phyloP scores from a whole-genome alignment of 169 alveolate genomes.

The Cryptosporidium viatorum region DNA sequence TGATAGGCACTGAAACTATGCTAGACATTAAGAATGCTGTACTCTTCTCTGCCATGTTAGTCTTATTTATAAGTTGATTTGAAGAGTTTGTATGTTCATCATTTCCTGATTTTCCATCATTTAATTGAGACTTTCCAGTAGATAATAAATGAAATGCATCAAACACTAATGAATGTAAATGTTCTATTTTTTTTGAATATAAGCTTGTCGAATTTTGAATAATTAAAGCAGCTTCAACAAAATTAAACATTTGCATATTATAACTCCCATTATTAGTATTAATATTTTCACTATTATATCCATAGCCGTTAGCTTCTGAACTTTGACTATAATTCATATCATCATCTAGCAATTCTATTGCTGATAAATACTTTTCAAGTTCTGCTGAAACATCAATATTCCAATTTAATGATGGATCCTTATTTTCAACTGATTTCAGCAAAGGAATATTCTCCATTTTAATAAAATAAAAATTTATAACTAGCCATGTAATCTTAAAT shows the following conservation, averaged over 20 bases:
- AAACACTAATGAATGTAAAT: slow-evolving; percentile 55
- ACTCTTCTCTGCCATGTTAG: neutral
- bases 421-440: slow-evolving; percentile 43
- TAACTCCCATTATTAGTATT: slow-evolving; percentile 8
- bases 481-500: neutral
- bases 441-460: slow-evolving; percentile 45
- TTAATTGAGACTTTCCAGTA: slow-evolving; percentile 24
- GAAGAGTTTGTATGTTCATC: neutral
- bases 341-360: slow-evolving; percentile 54
- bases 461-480: neutral
- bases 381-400: slow-evolving; percentile 74
- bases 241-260: slow-evolving; percentile 42
- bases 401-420: slow-evolving; percentile 73
- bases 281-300: neutral
- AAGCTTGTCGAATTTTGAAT: slow-evolving; percentile 67
- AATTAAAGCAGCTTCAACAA: slow-evolving; percentile 70
- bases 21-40: slow-evolving; percentile 46
- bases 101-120: neutral
- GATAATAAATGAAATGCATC: slow-evolving; percentile 55
- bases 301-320: slow-evolving; percentile 16
- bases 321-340: slow-evolving; percentile 52
- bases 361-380: slow-evolving; percentile 63
- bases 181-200: slow-evolving; percentile 67
- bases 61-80: slow-evolving; percentile 5
- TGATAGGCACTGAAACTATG: slow-evolving; percentile 45